phyloP scores from a whole-genome alignment of 306 rosid genomes.

The Lagenaria siceraria region DNA sequence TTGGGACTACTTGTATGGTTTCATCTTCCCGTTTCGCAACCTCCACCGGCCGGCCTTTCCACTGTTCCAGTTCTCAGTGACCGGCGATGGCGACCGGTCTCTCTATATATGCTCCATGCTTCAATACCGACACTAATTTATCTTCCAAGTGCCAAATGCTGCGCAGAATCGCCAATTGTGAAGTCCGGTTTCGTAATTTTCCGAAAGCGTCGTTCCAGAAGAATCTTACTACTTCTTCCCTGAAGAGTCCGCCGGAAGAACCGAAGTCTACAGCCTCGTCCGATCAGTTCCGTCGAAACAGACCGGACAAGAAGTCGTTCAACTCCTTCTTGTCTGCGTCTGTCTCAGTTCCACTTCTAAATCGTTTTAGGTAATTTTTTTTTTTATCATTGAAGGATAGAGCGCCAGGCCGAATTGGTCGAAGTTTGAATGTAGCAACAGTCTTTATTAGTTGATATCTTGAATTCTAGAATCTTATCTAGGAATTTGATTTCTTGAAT shows the following conservation, averaged over 20 bases:
- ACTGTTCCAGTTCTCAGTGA: not conserved
- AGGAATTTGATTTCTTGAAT: not conserved
- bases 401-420: not conserved
- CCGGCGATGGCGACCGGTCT: slow-evolving; percentile 29
- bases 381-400: not conserved
- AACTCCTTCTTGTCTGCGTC: not conserved
- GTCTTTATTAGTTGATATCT: not conserved
- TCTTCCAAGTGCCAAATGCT: slow-evolving; percentile 10
- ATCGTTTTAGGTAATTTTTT: slow-evolving; percentile 20
- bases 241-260: slow-evolving; percentile 19
- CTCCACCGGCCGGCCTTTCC: not conserved
- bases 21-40: not conserved
- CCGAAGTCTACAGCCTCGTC: slow-evolving; percentile 1
- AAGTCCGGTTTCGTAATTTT: slow-evolving; percentile 4
- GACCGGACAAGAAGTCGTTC: slow-evolving; percentile 1
- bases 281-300: not conserved
- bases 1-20: not conserved
- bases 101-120: slow-evolving; percentile 13
- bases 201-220: slow-evolving; percentile 17
- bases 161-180: slow-evolving; percentile 17
- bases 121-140: slow-evolving; percentile 10
- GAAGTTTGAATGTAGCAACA: not conserved
- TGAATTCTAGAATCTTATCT: not conserved
- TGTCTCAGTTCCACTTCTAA: slow-evolving; percentile 10
- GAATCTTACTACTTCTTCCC: slow-evolving; percentile 9